These are phyloP conservation scores for Epichloe sylvatica DNA, from an alignment of 2,329 filamentous ascomycete genomes.

Conservation along the genomic window DNA sequence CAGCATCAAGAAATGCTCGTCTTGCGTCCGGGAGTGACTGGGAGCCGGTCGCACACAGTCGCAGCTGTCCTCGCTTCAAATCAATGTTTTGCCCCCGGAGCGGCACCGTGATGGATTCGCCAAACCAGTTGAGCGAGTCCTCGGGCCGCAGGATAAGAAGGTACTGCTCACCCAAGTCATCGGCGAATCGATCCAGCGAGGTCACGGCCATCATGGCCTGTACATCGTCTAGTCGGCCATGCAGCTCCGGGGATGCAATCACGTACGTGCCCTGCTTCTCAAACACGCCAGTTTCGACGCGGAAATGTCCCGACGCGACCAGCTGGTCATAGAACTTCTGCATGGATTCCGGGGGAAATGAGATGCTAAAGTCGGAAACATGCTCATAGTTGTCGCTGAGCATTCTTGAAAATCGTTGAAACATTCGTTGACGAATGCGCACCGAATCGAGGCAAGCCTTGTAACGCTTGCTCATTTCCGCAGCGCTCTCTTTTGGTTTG, in stretches of 20 bases:
- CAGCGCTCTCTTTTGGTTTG: constrained; percentile 66
- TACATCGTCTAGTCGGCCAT: constrained; percentile 64
- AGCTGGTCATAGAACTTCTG: constrained; percentile 70
- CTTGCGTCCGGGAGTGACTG: constrained; percentile 69
- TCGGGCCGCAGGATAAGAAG: constrained; percentile 76
- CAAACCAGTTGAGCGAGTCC: constrained; percentile 65
- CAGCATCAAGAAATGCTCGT: constrained; percentile 59
- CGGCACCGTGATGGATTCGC: constrained; percentile 55
- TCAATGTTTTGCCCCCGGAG: constrained; percentile 70
- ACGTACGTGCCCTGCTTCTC: constrained; percentile 68
- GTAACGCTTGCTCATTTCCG: constrained; percentile 93
- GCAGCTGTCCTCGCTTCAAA: constrained; percentile 71
- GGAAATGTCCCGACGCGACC: constrained; percentile 70
- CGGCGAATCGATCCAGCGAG: constrained; percentile 40
- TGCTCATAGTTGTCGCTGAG: constrained; percentile 92
- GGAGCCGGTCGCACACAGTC: constrained; percentile 79
- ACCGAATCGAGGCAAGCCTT: constrained; percentile 93
- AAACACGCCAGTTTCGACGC: constrained; percentile 58
- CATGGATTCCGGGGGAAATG: constrained; percentile 51
- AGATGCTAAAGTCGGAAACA: constrained; percentile 85
- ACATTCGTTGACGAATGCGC: constrained; percentile 85
- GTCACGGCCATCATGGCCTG: constrained; percentile 69
- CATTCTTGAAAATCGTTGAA: constrained; percentile 88
- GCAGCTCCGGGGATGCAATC: constrained; percentile 69
- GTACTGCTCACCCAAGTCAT: constrained; percentile 68